Conservation (phyloP, 2,329 filamentous ascomycete genomes). For the Phaeophleospora eucalypticola region DNA sequence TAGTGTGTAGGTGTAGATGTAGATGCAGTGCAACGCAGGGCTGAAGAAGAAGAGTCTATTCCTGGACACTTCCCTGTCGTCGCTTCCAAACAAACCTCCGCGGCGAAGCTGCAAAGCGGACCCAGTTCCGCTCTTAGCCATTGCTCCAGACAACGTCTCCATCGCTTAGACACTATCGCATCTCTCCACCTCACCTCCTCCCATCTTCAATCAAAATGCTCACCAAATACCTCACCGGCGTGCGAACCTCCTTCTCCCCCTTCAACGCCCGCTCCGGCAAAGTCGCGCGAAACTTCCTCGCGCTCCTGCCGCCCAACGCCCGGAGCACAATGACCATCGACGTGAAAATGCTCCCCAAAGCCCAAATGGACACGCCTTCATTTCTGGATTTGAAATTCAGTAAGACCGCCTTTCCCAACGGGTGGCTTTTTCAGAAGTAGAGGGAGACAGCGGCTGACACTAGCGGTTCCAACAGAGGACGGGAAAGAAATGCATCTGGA, state of each 20-base stretch:
- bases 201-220: conserved; percentile 56
- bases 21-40: background rate
- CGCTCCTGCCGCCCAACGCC: conserved; percentile 75
- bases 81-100: background rate
- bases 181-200: background rate
- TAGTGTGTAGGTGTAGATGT: no score
- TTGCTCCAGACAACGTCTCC: background rate
- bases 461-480: conserved; percentile 61
- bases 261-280: conserved; percentile 71
- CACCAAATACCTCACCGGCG: conserved; percentile 78
- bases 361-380: conserved; percentile 61
- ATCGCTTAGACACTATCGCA: no score
- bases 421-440: background rate
- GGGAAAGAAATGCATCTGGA: conserved; percentile 86
- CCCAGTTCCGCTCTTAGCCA: background rate
- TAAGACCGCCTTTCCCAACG: conserved; percentile 39
- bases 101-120: background rate
- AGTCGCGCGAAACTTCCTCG: conserved; percentile 82
- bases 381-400: conserved; percentile 80
- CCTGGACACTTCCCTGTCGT: no score
- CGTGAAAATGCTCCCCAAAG: conserved; percentile 68
- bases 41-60: conserved; percentile 2
- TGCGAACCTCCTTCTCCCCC: conserved; percentile 86
- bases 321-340: conserved; percentile 71
- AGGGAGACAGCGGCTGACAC: conserved; percentile 4